These are phyloP conservation scores for Sporothrix euskadiensis DNA, from an alignment of 2,329 filamentous ascomycete species.

Conservation along the genomic window DNA sequence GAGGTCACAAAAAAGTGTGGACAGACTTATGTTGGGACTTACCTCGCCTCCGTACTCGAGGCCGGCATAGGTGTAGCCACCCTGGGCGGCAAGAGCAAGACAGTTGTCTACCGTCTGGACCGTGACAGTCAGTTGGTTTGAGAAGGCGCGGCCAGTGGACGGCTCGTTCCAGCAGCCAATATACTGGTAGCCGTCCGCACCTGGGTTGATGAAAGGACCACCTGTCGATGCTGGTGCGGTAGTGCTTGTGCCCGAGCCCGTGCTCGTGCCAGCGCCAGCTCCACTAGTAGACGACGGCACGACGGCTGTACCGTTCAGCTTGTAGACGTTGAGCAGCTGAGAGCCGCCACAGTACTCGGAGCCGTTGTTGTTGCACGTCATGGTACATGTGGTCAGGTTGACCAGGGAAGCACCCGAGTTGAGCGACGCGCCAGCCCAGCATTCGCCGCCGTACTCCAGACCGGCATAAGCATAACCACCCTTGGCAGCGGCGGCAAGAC, in stretches of 20 bases:
- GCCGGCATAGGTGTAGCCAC: conserved; percentile 46
- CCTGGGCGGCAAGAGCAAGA: not conserved
- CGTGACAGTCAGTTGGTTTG: conserved; percentile 24
- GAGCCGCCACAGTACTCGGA: conserved; percentile 34
- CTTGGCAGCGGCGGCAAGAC: conserved; percentile 34
- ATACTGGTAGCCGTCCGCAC: conserved; percentile 37
- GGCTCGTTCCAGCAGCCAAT: conserved; percentile 42
- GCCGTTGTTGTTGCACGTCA: conserved; percentile 34
- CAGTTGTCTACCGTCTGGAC: conserved; percentile 33
- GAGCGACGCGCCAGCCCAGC: conserved; percentile 29
- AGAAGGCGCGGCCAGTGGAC: conserved; percentile 32
- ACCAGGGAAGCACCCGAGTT: conserved; percentile 29
- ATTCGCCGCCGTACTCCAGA: conserved; percentile 40
- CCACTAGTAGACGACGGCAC: not conserved
- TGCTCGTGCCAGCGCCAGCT: not conserved
- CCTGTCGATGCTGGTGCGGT: not conserved
- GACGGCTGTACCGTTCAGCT: conserved; percentile 28
- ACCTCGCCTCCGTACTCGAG: conserved; percentile 53
- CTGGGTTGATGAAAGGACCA: conserved; percentile 41
- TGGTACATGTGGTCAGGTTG: conserved; percentile 36
- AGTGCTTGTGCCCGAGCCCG: not conserved
- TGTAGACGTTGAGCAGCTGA: conserved; percentile 32
- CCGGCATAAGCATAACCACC: conserved; percentile 36
- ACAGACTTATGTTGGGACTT: not conserved
- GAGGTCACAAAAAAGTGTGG: too few relatives aligned